A percentile compares a stretch with the other conserved stretches of the same genome.
Evolutionary conservation across 2,329 filamentous ascomycete species (phyloP).

Genomic region (Ceratocystis huliohia): DNA sequence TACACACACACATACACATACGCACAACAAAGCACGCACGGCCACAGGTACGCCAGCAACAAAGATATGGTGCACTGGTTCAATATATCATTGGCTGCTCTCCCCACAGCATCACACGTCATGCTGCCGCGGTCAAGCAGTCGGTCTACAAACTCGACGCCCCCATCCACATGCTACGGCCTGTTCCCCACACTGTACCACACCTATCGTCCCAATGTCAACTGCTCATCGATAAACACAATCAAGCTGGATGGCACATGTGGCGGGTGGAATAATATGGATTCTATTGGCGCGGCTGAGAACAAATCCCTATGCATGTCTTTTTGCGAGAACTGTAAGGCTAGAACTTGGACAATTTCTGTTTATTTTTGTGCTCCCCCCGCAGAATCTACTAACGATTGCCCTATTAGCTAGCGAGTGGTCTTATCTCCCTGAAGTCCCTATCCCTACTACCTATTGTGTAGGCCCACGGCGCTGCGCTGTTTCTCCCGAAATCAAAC

Average conservation of each 20-base stretch:
- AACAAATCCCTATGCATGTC: slow-evolving; percentile 6
- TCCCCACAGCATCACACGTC: not conserved
- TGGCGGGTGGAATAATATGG: slow-evolving; percentile 5
- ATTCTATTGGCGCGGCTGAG: not conserved
- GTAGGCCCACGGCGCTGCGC: slow-evolving; percentile 8
- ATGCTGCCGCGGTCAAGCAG: not conserved
- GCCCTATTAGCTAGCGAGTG: slow-evolving; percentile 6
- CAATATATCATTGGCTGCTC: not conserved
- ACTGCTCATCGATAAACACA: slow-evolving; percentile 12
- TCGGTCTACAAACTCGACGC: not conserved
- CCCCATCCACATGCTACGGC: not conserved
- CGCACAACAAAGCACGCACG: not conserved
- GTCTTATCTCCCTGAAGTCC: slow-evolving; percentile 19
- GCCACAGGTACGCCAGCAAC: too few relatives aligned
- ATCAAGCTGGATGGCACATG: slow-evolving; percentile 13
- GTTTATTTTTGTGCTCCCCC: not conserved
- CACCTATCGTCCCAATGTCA: slow-evolving; percentile 1
- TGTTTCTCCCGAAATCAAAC: not conserved
- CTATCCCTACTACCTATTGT: slow-evolving; percentile 13
- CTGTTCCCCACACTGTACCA: slow-evolving; percentile 7
- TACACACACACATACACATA: not conserved
- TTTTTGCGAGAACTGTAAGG: slow-evolving; percentile 15
- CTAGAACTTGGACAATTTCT: not conserved
- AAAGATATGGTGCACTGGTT: slow-evolving; percentile 3
- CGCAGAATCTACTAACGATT: not conserved